These are phyloP conservation scores for Calonectria pseudoreteaudii DNA, from an alignment of 2,329 filamentous ascomycete species.

Conservation along the genomic window DNA sequence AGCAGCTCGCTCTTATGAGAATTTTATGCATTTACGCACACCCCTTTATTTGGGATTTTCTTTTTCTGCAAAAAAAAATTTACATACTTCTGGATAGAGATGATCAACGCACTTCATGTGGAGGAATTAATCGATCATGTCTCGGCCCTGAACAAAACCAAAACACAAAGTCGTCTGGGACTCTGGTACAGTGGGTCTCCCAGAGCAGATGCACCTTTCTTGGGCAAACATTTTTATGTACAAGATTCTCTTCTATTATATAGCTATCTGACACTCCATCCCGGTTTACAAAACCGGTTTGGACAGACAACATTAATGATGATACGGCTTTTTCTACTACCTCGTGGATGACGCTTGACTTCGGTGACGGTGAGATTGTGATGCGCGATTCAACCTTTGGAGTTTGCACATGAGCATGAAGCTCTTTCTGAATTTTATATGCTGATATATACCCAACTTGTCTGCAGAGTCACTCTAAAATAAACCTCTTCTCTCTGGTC, in stretches of 20 bases:
- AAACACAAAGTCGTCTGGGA: not conserved
- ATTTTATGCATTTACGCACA: not conserved
- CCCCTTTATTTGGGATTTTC: not conserved
- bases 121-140: not conserved
- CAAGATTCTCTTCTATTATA: constrained; percentile 4
- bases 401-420: not conserved
- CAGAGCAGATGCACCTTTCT: not conserved
- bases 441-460: not conserved
- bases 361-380: not conserved
- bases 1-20: not conserved
- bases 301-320: constrained; percentile 1
- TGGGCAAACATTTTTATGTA: constrained; percentile 1
- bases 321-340: not conserved
- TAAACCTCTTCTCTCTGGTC: not conserved
- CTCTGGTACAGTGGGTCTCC: too few species aligned
- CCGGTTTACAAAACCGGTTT: not conserved
- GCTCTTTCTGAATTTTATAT: not conserved
- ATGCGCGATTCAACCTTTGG: too few species aligned
- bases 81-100: not conserved
- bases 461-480: not conserved
- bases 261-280: not conserved
- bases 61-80: not conserved
- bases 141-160: not conserved
- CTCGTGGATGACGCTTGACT: not conserved
- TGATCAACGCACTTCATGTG: not conserved